Base-by-base conservation (phyloP, 495 filamentous ascomycete genomes). In the Xylaria grammica region DNA sequence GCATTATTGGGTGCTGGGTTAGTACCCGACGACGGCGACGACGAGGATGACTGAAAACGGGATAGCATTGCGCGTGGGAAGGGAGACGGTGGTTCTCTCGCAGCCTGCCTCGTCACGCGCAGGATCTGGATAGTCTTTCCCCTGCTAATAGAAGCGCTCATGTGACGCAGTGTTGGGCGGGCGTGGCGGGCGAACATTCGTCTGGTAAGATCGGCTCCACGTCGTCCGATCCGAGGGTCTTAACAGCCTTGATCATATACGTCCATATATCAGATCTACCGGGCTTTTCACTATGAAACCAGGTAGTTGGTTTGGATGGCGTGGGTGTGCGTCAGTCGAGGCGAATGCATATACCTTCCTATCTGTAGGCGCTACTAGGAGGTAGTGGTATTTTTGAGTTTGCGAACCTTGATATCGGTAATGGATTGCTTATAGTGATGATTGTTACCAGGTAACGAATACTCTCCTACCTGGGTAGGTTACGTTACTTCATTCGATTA, bases 151-250 rank as follows among this genome's bases (percentile, higher is more conserved):
- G 29, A 30, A 34, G 44, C 45, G 34, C 62, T 10, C 4, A 19
- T 50, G 42, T 19, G 32, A 48, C 53, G 53, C 32, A 57, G 32
- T 44, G 32, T 30, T n/a, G 26, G 44, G 32, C 30, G 44, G 53
- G 53, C 53, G 52, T 57, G 30, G 53, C 34, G 45, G 36, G 44
- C 52, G n/a, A 58, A 51, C 53, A 64, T 57, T 32, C 44, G 62
- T 50, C 44, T 55, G 22, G 32, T 32, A 30, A 58, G 50, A 38
- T 40, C 32, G 51, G 40, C 15, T 48, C 15, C 22, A 40, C 30
- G 51, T 29, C 29, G 10, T 20, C 22, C 32, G 44, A 46, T 51
- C 13, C n/a, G 0, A 42, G 40, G 13, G n/a, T 26, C 40, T 48
- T 36, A n/a, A n/a, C n/a, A n/a, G 38, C n/a, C 46, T 36, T 54